Evolutionary conservation across 495 filamentous ascomycete genomes (phyloP), one percentile per base, ranked within the genome.

Genomic region (Tuber melanosporum): DNA sequence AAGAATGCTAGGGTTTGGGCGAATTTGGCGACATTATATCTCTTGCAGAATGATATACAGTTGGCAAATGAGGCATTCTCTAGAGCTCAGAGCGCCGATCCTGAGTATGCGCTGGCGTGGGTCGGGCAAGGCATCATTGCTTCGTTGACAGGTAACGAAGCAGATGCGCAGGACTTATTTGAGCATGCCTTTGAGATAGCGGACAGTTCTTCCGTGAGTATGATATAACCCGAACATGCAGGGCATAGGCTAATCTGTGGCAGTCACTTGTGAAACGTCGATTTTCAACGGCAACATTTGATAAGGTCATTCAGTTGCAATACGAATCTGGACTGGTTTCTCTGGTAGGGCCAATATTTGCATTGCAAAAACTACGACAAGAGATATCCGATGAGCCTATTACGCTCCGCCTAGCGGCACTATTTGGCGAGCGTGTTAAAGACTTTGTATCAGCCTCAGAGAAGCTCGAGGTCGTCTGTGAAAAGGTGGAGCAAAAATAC

Each of bases 101-200:
- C 95, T 5, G 94, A 97, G 77, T 96, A 95, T 80, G 89, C 93
- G 0, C 90, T 92, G 77, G 95, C 94, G 19, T 99, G 95, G 96
- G 85, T 97, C 43, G 96, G 95, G 4, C 95, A 98, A 85, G 95
- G 94, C 17, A 85, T 97, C 12, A 86, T 98, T 19, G 94, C 95
- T 19, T 86, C 92, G 69, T 86, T 92, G 36, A 86, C 89, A n/a
- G 92, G 92, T 2, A 90, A 96, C 74, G 42, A 83, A 1, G 88
- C 88, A 76, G 93, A 98, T 84, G 94, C 95, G 3, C 88, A 91
- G 20, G 88, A 89, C 45, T 88, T 98, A 17, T 98, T 97, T 82
- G 93, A 92, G n/a, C 95, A 99, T 85, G 94, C 95, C 7, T 94
- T 96, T 85, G 95, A 97, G 78, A 97, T 99, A 73, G 89, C 93